Evolutionary conservation across 139 green algal species (phyloP).

Genomic region (Asterochloris sp.): DNA sequence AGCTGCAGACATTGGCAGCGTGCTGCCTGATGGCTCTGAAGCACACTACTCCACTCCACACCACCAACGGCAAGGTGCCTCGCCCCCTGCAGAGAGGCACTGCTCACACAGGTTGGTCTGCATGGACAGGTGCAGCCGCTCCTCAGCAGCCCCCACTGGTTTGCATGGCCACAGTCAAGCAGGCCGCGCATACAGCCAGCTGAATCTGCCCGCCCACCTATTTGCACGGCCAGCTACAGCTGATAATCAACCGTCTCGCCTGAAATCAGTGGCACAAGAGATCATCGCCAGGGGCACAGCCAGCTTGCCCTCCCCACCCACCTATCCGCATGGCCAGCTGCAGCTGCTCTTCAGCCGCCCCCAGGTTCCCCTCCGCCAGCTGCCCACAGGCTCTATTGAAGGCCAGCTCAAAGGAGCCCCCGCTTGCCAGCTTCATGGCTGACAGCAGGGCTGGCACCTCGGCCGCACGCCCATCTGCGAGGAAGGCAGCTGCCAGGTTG

Average conservation of each 20-base stretch:
- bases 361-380: slow-evolving; percentile 46
- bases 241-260: neutral
- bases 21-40: too few relatives aligned
- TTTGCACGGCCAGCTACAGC: too few relatives aligned
- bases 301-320: slow-evolving; percentile 6
- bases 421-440: slow-evolving; percentile 51
- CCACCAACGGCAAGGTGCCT: too few relatives aligned
- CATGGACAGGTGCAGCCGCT: neutral
- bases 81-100: neutral
- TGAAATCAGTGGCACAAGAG: neutral
- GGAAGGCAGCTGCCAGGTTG: slow-evolving; percentile 84
- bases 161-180: neutral
- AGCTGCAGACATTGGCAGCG: too few relatives aligned
- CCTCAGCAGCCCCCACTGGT: neutral
- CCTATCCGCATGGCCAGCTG: slow-evolving; percentile 63
- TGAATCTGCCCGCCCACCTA: neutral
- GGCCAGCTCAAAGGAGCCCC: slow-evolving; percentile 74
- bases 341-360: slow-evolving; percentile 69
- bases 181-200: neutral
- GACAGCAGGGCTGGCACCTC: slow-evolving; percentile 71
- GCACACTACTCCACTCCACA: too few relatives aligned
- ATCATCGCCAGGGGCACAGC: neutral
- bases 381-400: slow-evolving; percentile 82
- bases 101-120: neutral
- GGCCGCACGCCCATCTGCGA: slow-evolving; percentile 47